phyloP scores from a whole-genome alignment of 805 yeast species.

The Teunomyces gatunensis region DNA sequence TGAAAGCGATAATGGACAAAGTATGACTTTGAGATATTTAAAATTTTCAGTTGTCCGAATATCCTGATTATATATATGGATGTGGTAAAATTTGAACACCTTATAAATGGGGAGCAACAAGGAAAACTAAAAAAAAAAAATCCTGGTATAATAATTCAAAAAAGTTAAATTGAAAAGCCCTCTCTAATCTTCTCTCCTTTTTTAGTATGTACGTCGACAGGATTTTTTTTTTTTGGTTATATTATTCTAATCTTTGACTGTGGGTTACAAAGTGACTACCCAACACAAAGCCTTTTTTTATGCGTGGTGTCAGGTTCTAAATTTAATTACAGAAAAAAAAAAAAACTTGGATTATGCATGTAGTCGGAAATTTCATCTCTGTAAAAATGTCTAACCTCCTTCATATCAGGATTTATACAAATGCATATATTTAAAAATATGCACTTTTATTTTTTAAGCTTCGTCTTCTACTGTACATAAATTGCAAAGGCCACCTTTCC shows the following conservation, averaged over 20 bases:
- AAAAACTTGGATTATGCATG: neutral
- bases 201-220: neutral
- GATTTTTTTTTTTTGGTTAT: neutral
- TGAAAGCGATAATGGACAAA: neutral
- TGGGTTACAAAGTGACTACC: neutral
- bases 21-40: neutral
- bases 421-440: neutral
- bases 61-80: slow-evolving; percentile 2
- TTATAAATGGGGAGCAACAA: slow-evolving; percentile 2
- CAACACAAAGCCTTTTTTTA: neutral
- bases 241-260: neutral
- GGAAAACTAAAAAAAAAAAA: neutral
- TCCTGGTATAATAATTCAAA: neutral
- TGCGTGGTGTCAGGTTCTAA: slow-evolving; percentile 2
- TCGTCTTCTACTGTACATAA: neutral
- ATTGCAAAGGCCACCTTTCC: neutral
- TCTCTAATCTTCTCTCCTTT: slow-evolving; percentile 4
- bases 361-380: neutral
- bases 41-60: slow-evolving; percentile 1
- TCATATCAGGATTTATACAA: slow-evolving; percentile 1
- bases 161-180: neutral
- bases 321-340: slow-evolving; percentile 2
- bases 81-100: neutral
- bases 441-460: neutral
- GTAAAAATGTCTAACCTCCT: neutral